Base-by-base conservation (phyloP, 148 eudicot species). In the Arbutus unedo region DNA sequence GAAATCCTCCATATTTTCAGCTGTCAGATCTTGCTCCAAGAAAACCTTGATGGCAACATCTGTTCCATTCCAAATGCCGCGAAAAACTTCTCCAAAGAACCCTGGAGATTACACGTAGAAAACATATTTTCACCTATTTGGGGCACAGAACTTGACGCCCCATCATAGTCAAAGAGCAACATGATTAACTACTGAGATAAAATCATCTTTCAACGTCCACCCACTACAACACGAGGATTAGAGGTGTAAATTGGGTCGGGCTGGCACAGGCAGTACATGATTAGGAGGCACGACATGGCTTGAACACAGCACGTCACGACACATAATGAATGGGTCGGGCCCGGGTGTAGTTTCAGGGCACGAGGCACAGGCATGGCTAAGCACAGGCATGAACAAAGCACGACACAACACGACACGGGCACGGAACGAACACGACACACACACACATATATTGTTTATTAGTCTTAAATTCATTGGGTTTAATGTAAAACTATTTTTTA, bases 11-110 rank as follows among this genome's bases (percentile, higher is more conserved):
- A 96, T 94, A 83, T 94, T 96, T 91, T 96, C 99, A 59, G 91
- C 89, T 78, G 98, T 96, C 84, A 96, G 89, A 86, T 96, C 99
- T 91, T 96, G 99, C 91, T 94, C 98, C 86, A 96, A 87, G 82
- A 96, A 94, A 68, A 96, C 92, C 90, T 96, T 96, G 87, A 96
- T 92, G 31, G 99, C 99, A 79, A 96, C 99, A 79, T 94, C 97
- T 16, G 98, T 94, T 73, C 98, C 99, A 87, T 96, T 94, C 99
- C 99, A 96, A 72, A 90, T 83, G 44, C 99, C 99, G 81, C 96
- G 98, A 78, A 96, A 96, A 84, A 96, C 99, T 88, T 96, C 99
- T 49, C 99, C 99, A 75, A 96, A 96, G 81, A 94, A 96, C 49
- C 99, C 99, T 94, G 74, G 31, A 84, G 49, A 82, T 60, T 16